Evolutionary conservation across 139 green algal genomes (phyloP), one percentile per base, ranked within the genome.

Genomic region (Astrephomene gubernaculifera): DNA sequence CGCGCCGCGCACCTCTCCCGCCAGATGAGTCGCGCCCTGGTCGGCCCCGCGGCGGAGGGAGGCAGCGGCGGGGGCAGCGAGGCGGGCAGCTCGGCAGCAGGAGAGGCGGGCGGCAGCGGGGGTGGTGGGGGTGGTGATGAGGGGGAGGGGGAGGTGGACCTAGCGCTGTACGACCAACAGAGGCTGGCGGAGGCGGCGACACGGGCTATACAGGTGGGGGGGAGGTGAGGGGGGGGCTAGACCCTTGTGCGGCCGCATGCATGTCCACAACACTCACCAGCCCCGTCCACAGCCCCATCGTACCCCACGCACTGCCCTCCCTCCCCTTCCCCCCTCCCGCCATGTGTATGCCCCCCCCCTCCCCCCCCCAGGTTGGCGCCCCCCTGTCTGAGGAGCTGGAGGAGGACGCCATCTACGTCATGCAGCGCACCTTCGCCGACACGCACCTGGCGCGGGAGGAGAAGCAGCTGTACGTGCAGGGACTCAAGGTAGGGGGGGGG

Each of bases 391-490:
- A 43, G 5, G 57, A 71, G 9, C 60, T 83, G 75, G 75, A 83
- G 41, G 70, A 72, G 31, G 54, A 87, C 43, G 76, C 70, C 22
- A 71, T 84, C 2, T 86, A 89, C 70, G 38, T 74, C 0, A 65
- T 80, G 33, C 45, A 80, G 29, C 49, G 86, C 1, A 63, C 33
- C 2, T 90, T 90, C 74, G 81, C 74, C 45, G 79, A 87, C 80
- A 79, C 22, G 2, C n/a, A 38, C 12, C 7, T 67, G 39, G 68
- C n/a, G 6, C 41, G 10, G n/a, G 65, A 86, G 19, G 74, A 82
- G 27, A 85, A 86, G 71, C 84, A 79, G 76, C 78, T 89, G 36
- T 93, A 93, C 68, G n/a, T 91, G 43, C 72, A 79, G 41, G 90
- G 82, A 0, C 79, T n/a, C n/a, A n/a, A n/a, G n/a, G n/a, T n/a